A percentile compares a stretch with the other conserved stretches of the same genome.
phyloP scores from a whole-genome alignment of 164 flowering plant species.

The Paratinospora sagittata region DNA sequence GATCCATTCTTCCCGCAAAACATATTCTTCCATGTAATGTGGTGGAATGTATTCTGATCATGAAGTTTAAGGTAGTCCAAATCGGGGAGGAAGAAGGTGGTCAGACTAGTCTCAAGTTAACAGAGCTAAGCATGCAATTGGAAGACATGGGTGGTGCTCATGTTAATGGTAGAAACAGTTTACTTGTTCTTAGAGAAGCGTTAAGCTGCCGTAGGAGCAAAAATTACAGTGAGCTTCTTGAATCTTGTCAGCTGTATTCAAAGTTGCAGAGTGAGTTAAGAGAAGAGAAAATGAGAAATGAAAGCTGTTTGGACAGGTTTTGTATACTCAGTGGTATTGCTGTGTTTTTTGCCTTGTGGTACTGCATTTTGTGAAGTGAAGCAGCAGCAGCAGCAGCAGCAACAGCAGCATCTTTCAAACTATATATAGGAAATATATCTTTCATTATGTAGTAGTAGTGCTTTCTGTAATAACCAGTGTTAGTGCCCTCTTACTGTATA shows the following conservation, averaged over 20 bases:
- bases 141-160: constrained; percentile 90
- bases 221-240: constrained; percentile 70
- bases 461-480: not conserved
- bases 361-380: constrained; percentile 46
- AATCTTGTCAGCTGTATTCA: constrained; percentile 66
- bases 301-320: constrained; percentile 64
- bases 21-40: constrained; percentile 78
- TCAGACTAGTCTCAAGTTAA: constrained; percentile 53
- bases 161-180: constrained; percentile 81
- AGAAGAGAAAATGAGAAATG: constrained; percentile 88
- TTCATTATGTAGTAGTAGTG: not conserved
- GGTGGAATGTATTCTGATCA: constrained; percentile 67
- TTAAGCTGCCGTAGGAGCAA: constrained; percentile 69
- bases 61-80: constrained; percentile 52
- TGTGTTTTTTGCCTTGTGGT: constrained; percentile 60
- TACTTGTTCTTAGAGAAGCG: constrained; percentile 75
- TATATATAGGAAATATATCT: not conserved
- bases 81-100: constrained; percentile 33
- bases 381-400: not conserved
- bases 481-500: no score
- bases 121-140: constrained; percentile 83
- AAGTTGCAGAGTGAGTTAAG: constrained; percentile 63
- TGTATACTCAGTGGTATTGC: constrained; percentile 75
- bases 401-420: constrained; percentile 6
- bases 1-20: constrained; percentile 86